phyloP scores from a whole-genome alignment of 306 rosid genomes.

The Pterocarpus santalinus region DNA sequence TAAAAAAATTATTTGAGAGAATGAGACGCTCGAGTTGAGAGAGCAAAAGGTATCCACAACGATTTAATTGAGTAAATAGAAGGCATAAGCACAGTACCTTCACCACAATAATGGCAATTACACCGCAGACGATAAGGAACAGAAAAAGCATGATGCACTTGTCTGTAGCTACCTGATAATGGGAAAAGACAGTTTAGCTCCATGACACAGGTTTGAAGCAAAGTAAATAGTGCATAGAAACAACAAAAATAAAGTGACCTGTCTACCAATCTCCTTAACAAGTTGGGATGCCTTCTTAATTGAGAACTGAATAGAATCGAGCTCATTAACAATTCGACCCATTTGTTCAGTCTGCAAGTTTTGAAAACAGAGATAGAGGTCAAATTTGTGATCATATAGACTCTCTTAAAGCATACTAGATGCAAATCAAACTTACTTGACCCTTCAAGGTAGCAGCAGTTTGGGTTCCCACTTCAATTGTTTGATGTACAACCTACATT shows the following conservation, averaged over 20 bases:
- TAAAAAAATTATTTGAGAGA: slow-evolving; percentile 2
- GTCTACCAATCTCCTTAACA: slow-evolving; percentile 98
- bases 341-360: slow-evolving; percentile 91
- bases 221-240: slow-evolving; percentile 14
- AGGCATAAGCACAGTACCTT: slow-evolving; percentile 68
- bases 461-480: slow-evolving; percentile 95
- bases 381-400: slow-evolving; percentile 38
- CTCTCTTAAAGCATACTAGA: slow-evolving; percentile 26
- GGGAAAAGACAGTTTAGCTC: slow-evolving; percentile 35
- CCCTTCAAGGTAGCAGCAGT: slow-evolving; percentile 93
- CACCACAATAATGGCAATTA: slow-evolving; percentile 91
- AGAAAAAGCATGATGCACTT: slow-evolving; percentile 98
- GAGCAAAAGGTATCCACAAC: not conserved
- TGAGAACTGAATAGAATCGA: slow-evolving; percentile 98
- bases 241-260: slow-evolving; percentile 60
- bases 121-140: slow-evolving; percentile 90
- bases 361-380: slow-evolving; percentile 43
- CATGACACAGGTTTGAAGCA: slow-evolving; percentile 21
- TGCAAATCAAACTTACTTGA: slow-evolving; percentile 71
- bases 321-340: slow-evolving; percentile 97
- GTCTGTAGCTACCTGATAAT: slow-evolving; percentile 92
- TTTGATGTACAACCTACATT: slow-evolving; percentile 86
- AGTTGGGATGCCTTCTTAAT: slow-evolving; percentile 98
- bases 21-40: no score
- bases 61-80: slow-evolving; percentile 26